phyloP scores from a whole-genome alignment of 2,329 filamentous ascomycete genomes.

The Sarocladium kiliense region DNA sequence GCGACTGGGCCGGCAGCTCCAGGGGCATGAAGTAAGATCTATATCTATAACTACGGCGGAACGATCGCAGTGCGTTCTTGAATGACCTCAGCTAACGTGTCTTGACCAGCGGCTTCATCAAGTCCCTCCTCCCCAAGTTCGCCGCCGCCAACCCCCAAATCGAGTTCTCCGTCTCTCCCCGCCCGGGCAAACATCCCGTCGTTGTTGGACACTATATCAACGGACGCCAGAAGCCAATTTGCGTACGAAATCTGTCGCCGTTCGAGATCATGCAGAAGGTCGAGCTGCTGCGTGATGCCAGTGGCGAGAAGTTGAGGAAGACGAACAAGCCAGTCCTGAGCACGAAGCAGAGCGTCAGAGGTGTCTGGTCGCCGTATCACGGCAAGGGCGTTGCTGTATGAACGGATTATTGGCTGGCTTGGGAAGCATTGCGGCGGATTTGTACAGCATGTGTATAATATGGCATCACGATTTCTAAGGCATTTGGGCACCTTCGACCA shows the following conservation, averaged over 20 bases:
- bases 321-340: conserved; percentile 60
- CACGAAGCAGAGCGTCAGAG: conserved; percentile 61
- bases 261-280: conserved; percentile 78
- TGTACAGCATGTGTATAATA: conserved; percentile 6
- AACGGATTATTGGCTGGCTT: background rate
- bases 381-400: conserved; percentile 52
- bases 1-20: conserved; percentile 91
- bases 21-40: conserved; percentile 80
- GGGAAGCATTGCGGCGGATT: background rate
- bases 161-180: conserved; percentile 86
- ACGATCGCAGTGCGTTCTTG: no score
- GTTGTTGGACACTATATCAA: conserved; percentile 92
- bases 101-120: conserved; percentile 67
- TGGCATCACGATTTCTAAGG: conserved; percentile 12
- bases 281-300: conserved; percentile 66
- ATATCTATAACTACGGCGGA: background rate
- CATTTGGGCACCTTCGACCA: background rate
- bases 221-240: conserved; percentile 77
- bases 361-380: conserved; percentile 68
- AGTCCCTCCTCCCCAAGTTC: conserved; percentile 69
- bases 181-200: conserved; percentile 84
- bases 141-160: conserved; percentile 78
- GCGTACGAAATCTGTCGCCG: conserved; percentile 79
- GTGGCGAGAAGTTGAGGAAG: conserved; percentile 65
- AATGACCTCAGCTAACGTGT: conserved; percentile 18